phyloP scores from a whole-genome alignment of 371 early-diverging fungal genomes.

The Mucor indicus region DNA sequence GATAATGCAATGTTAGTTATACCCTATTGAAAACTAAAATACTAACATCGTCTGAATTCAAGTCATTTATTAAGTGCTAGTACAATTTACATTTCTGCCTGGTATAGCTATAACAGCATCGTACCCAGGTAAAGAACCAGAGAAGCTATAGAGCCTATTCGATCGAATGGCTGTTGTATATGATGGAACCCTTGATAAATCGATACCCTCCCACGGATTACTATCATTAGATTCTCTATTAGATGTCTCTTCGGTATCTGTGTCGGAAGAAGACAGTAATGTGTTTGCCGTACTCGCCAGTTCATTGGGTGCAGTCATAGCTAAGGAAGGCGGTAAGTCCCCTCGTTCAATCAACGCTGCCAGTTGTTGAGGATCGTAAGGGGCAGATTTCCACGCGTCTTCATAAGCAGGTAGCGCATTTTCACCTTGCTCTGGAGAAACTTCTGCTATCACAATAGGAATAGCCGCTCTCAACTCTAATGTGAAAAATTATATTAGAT shows the following conservation, averaged over 20 bases:
- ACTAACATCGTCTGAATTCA: no score
- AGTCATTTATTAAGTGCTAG: no score
- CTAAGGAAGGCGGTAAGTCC: conserved; percentile 34
- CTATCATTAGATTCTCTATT: conserved; percentile 67
- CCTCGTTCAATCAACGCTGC: conserved; percentile 30
- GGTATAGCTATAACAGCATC: conserved; percentile 30
- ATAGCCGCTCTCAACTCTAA: conserved; percentile 43
- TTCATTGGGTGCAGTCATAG: conserved; percentile 75
- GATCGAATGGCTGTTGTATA: conserved; percentile 42
- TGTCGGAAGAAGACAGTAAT: conserved; percentile 64
- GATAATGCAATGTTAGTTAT: no score
- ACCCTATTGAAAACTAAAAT: no score
- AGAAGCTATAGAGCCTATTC: conserved; percentile 38
- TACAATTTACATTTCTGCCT: no score
- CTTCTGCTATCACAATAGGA: conserved; percentile 33
- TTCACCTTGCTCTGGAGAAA: conserved; percentile 36
- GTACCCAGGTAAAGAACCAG: conserved; percentile 41
- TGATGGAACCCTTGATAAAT: conserved; percentile 40
- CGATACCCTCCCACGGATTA: conserved; percentile 53
- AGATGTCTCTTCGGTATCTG: conserved; percentile 62
- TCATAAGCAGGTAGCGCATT: conserved; percentile 46
- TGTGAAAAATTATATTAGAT: no score
- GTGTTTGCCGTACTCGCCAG: conserved; percentile 81
- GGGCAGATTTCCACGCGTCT: conserved; percentile 47
- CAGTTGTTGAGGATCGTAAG: conserved; percentile 35